phyloP scores from a whole-genome alignment of 305 asterid genomes.

The Rubia peregrina region DNA sequence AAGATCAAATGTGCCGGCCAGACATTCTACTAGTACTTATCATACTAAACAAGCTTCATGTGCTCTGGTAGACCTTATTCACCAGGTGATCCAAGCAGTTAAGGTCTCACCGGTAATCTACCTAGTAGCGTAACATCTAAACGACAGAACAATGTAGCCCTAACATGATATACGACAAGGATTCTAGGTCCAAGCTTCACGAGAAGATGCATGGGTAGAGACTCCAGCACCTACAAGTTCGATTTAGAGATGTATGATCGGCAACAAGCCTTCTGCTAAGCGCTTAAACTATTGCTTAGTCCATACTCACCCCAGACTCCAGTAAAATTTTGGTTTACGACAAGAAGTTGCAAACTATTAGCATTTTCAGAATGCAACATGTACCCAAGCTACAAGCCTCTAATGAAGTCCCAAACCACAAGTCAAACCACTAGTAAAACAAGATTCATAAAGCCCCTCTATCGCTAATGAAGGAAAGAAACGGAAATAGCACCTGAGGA shows the following conservation, averaged over 20 bases:
- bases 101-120: background rate
- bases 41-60: background rate
- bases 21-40: background rate
- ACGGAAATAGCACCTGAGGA: background rate
- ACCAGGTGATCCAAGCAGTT: background rate
- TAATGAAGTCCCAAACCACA: background rate
- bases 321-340: background rate
- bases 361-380: background rate
- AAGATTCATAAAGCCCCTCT: background rate
- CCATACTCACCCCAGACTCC: background rate
- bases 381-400: background rate
- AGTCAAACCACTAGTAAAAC: background rate
- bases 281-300: background rate
- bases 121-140: background rate
- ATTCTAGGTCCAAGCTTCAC: background rate
- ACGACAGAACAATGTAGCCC: background rate
- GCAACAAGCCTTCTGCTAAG: background rate
- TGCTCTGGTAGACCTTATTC: background rate
- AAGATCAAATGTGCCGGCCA: background rate
- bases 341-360: constrained; percentile 2
- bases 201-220: background rate
- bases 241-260: background rate
- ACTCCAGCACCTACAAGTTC: background rate
- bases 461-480: background rate
- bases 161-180: background rate